Evolutionary conservation across 2,329 filamentous ascomycete genomes (phyloP).

Genomic region (Hypocreales sp.): DNA sequence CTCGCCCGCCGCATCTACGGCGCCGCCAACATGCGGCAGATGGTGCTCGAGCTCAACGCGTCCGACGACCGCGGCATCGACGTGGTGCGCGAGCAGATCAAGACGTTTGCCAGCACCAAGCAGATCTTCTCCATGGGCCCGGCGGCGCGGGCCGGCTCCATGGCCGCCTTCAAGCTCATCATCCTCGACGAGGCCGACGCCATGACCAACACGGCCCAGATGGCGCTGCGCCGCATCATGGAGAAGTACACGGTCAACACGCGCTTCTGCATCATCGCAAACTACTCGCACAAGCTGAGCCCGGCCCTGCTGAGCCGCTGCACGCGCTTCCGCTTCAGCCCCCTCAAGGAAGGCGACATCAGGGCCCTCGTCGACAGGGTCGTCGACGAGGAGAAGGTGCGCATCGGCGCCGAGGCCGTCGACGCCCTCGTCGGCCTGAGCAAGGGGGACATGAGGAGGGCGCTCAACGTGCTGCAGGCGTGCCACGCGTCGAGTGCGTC

Average conservation of each 20-base stretch:
- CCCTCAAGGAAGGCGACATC: conserved; percentile 80
- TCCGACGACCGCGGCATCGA: conserved; percentile 97
- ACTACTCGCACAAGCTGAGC: conserved; percentile 96
- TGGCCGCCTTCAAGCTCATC: conserved; percentile 85
- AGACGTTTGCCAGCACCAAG: conserved; percentile 95
- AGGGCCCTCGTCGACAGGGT: conserved; percentile 75
- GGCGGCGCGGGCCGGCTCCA: conserved; percentile 24
- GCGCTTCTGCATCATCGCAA: conserved; percentile 94
- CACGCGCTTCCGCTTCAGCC: conserved; percentile 89
- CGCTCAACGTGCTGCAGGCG: conserved; percentile 88
- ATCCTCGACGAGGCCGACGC: conserved; percentile 98
- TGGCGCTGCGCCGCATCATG: conserved; percentile 95
- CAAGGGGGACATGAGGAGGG: conserved; percentile 91
- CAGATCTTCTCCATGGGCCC: conserved; percentile 74
- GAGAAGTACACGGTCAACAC: conserved; percentile 98
- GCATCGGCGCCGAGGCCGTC: conserved; percentile 66
- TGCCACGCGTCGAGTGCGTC: conserved; percentile 79
- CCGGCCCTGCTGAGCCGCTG: conserved; percentile 85
- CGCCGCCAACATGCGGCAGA: conserved; percentile 81
- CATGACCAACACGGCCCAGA: conserved; percentile 98
- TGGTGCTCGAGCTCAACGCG: conserved; percentile 96
- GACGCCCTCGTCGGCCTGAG: conserved; percentile 75
- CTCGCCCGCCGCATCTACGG: conserved; percentile 91
- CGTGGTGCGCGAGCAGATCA: conserved; percentile 96
- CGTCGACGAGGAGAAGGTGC: conserved; percentile 71